A percentile compares a stretch with the other conserved stretches of the same genome.
phyloP scores from a whole-genome alignment of 495 filamentous ascomycete genomes.

The Rhypophila decipiens region DNA sequence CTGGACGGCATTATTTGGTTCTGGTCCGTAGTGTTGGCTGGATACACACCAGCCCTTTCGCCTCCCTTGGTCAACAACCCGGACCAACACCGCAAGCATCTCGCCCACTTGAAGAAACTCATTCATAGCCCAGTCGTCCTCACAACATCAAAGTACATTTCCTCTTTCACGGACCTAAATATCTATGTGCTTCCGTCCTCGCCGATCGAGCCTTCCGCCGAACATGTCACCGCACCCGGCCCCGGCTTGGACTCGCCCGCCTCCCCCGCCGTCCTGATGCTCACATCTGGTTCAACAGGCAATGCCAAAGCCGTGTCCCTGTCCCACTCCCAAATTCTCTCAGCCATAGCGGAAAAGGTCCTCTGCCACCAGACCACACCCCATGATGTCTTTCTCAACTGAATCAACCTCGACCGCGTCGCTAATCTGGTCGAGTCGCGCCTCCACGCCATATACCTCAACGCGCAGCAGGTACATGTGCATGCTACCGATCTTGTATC shows the following conservation, averaged over 20 bases:
- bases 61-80: slow-evolving; percentile 29
- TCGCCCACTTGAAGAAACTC: slow-evolving; percentile 9
- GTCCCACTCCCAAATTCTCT: slow-evolving; percentile 38
- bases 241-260: background rate
- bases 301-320: slow-evolving; percentile 48
- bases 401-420: slow-evolving; percentile 50
- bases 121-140: slow-evolving; percentile 4
- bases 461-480: slow-evolving; percentile 43
- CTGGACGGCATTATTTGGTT: slow-evolving; percentile 37
- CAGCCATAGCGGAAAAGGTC: slow-evolving; percentile 40
- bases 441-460: slow-evolving; percentile 34
- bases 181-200: background rate
- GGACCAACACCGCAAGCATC: slow-evolving; percentile 23
- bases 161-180: background rate
- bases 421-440: slow-evolving; percentile 46
- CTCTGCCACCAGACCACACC: background rate
- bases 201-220: background rate
- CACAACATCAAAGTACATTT: background rate
- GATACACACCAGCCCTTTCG: slow-evolving; percentile 34
- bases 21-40: slow-evolving; percentile 39
- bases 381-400: slow-evolving; percentile 37
- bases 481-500: slow-evolving; percentile 10
- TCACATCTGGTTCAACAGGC: slow-evolving; percentile 55
- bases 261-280: slow-evolving; percentile 35
- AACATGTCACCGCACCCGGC: background rate